Evolutionary conservation across 116 monocot species (phyloP), one percentile per base, ranked within the genome.

Genomic region (Papilionanthe hybrid): DNA sequence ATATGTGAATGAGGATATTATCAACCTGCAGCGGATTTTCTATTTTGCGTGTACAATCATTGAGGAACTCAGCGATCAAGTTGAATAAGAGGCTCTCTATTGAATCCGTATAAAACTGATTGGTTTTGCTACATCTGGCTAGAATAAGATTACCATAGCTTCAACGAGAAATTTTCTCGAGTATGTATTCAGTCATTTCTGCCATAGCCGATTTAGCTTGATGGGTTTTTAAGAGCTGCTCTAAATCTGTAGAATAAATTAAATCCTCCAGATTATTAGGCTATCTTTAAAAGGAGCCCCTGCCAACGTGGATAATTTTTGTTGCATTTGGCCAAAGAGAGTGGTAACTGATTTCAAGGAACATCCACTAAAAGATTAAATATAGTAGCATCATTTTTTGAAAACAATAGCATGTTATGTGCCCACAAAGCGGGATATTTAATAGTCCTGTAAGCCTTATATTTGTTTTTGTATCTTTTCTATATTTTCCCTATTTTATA

Each of bases 121-220:
- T 32, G 27, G 29, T 37, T 5, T 65, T 27, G 27, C 1, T 65
- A 65, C 25, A 65, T 65, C 22, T 28, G 65, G 11, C 27, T 65
- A 27, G 17, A 32, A 18, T 69, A 41, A 32, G 11, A 37, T 37
- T 32, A 69, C 5, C 32, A 65, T 65, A 30, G 27, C 37, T 69
- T 69, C 37, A 69, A 69, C 69, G 6, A 32, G 10, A 69, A 13
- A 41, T 0, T 15, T 69, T 69, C 30, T 69, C 30, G 7, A 63
- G 63, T 37, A 13, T 69, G 11, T 69, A 0, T 25, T 69, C 69
- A 7, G 69, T 69, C 37, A 25, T 27, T 23, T 65, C 1, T 28
- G 12, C 65, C 65, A 69, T 37, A 69, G 37, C 37, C 37, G 32
- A 32, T 69, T 69, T 69, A 69, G n/a, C 69, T 69, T 32, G 69